Base-by-base conservation (phyloP, 768 basidiomycete genomes). In the Mycena olivaceomarginata region DNA sequence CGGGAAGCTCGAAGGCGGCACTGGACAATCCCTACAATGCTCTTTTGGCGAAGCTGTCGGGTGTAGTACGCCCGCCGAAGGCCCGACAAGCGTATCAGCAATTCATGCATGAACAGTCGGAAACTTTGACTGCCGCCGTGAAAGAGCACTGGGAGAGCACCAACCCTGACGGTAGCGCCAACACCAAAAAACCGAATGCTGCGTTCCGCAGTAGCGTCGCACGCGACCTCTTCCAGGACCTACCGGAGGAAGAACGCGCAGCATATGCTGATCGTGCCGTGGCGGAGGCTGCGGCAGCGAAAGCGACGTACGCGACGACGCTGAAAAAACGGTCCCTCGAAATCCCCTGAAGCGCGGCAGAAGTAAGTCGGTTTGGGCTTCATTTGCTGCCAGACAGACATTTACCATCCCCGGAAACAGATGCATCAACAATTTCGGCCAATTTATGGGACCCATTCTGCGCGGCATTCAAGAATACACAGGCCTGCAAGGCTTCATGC, bases 361-460 rank as follows among this genome's bases (percentile, higher is more conserved):
- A 25, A 20, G 74, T 75, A 45, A 5, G 73, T 74, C 18, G 15
- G 6, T 40, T 41, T 46, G 16, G 22, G 20, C 10, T 15, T 43
- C 15, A n/a, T 51, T 22, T n/a, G n/a, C n/a, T n/a, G n/a, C n/a
- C n/a, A n/a, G n/a, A n/a, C n/a, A n/a, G n/a, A 22, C 18, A 67
- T n/a, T 31, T 59, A 45, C 2, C 39, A 45, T 25, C n/a, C 12
- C 13, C 40, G 46, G 25, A 13, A 5, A 2, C 39, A 70, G 66
- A 46, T 60, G 59, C 13, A 70, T 70, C 20, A 62, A 63, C 11
- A 22, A 18, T 8, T 5, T 67, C 10, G 63, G 37, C 22, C 40
- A 5, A 13, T 75, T 70, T 20, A 22, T 66, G 43, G 67, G n/a
- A n/a, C 74, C 68, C 9, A 39, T 75, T 2, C 10, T 75, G 48